Conservation (phyloP, 495 filamentous ascomycete genomes). For the Neurospora hispaniola region DNA sequence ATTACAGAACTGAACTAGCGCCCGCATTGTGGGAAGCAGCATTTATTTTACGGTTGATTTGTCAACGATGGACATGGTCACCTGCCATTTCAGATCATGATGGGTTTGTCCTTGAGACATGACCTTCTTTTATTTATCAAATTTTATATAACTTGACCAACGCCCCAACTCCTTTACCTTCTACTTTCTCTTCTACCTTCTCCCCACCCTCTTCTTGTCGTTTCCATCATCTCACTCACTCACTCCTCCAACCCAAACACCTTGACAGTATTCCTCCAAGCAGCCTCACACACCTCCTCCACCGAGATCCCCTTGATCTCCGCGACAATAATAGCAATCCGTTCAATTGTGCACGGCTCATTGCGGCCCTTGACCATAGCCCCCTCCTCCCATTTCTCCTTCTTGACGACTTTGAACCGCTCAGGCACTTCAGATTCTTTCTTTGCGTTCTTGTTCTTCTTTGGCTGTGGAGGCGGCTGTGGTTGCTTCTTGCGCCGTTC, state of each 20-base stretch:
- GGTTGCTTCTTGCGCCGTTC: constrained; percentile 7
- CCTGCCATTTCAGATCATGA: too few species aligned
- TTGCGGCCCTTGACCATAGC: constrained; percentile 85
- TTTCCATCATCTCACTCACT: background rate
- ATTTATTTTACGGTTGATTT: background rate
- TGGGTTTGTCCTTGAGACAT: too few species aligned
- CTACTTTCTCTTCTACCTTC: background rate
- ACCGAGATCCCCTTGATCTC: constrained; percentile 66
- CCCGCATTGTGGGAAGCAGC: background rate
- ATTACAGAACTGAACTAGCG: background rate
- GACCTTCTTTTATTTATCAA: too few species aligned
- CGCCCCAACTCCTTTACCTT: constrained; percentile 4
- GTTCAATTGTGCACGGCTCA: constrained; percentile 73
- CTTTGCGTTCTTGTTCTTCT: constrained; percentile 30
- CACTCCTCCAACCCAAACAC: constrained; percentile 66
- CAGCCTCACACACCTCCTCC: constrained; percentile 75
- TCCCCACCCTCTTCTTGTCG: background rate
- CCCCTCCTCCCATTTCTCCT: constrained; percentile 80
- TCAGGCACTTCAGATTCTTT: constrained; percentile 37
- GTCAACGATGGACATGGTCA: background rate
- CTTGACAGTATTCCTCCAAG: constrained; percentile 71
- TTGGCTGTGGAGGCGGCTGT: constrained; percentile 13
- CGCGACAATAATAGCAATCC: constrained; percentile 80
- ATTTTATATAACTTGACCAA: too few species aligned
- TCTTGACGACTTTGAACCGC: constrained; percentile 58